phyloP scores from a whole-genome alignment of 129 eudicot species.

The Heracleum sosnowskyi region DNA sequence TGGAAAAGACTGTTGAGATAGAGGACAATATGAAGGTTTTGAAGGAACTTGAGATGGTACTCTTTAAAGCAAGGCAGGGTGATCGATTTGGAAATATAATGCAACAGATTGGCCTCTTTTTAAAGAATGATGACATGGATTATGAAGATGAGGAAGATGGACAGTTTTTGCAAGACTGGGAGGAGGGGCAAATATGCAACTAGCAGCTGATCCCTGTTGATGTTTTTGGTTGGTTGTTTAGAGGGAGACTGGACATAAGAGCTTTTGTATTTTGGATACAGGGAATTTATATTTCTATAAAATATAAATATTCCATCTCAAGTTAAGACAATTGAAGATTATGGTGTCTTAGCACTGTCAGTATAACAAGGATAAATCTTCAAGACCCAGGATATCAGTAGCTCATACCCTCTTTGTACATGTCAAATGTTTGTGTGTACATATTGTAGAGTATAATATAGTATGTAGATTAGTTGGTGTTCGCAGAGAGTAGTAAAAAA shows the following conservation, averaged over 20 bases:
- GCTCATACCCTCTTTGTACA: not conserved
- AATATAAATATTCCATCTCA: not conserved
- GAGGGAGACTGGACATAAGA: not conserved
- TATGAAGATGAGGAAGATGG: constrained; percentile 26
- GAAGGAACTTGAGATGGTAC: constrained; percentile 28
- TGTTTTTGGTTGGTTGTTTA: not conserved
- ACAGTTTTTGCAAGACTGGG: constrained; percentile 9
- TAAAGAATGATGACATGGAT: constrained; percentile 29
- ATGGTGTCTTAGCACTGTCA: not conserved
- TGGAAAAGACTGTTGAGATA: constrained; percentile 33
- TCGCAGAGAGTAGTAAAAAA: not conserved
- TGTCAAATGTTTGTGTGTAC: not conserved
- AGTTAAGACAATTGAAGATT: not conserved
- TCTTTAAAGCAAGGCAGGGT: not conserved
- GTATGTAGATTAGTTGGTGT: not conserved
- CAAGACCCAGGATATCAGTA: not conserved
- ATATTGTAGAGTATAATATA: not conserved
- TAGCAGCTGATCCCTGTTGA: not conserved
- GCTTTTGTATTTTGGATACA: not conserved
- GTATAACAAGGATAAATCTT: not conserved
- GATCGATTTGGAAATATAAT: constrained; percentile 9
- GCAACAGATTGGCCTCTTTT: constrained; percentile 36
- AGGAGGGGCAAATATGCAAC: constrained; percentile 34
- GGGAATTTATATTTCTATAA: not conserved
- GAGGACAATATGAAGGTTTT: constrained; percentile 21